phyloP scores from a whole-genome alignment of 345 rosid species.

The Geranium brycei region DNA sequence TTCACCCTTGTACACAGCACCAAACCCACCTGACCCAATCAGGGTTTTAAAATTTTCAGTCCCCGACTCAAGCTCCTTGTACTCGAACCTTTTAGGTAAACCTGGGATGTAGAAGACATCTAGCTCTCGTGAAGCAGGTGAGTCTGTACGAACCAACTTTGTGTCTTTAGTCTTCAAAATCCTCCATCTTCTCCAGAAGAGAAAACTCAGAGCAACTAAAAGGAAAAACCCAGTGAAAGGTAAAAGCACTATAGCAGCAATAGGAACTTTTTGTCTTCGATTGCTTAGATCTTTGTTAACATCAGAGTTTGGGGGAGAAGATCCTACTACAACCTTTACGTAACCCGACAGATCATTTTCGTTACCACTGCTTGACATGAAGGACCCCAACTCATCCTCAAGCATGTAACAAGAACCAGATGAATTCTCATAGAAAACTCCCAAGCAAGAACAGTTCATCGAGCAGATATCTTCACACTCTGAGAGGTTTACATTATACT shows the following conservation, averaged over 20 bases:
- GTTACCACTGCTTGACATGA: constrained; percentile 23
- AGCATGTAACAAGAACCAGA: constrained; percentile 56
- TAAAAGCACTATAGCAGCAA: constrained; percentile 48
- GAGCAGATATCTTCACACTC: constrained; percentile 50
- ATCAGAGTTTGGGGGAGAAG: constrained; percentile 8
- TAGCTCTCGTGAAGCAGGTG: constrained; percentile 46
- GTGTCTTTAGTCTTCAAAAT: constrained; percentile 15
- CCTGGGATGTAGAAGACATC: constrained; percentile 65
- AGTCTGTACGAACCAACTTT: constrained; percentile 21
- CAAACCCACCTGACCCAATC: constrained; percentile 77
- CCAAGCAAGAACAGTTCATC: constrained; percentile 56
- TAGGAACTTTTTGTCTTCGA: constrained; percentile 29
- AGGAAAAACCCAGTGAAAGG: constrained; percentile 44
- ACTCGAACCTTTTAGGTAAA: constrained; percentile 51
- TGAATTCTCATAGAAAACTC: constrained; percentile 46
- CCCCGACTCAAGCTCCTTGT: constrained; percentile 45
- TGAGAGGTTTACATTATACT: constrained; percentile 27
- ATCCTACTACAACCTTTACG: constrained; percentile 35
- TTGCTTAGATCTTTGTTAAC: constrained; percentile 8
- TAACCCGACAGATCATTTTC: constrained; percentile 27
- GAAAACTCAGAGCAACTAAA: constrained; percentile 24
- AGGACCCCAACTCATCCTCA: constrained; percentile 48
- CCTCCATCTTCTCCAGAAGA: constrained; percentile 48
- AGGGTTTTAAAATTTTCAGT: constrained; percentile 46
- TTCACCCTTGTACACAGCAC: constrained; percentile 51